Conservation (phyloP, 345 rosid species). For the Citrus inodora region DNA sequence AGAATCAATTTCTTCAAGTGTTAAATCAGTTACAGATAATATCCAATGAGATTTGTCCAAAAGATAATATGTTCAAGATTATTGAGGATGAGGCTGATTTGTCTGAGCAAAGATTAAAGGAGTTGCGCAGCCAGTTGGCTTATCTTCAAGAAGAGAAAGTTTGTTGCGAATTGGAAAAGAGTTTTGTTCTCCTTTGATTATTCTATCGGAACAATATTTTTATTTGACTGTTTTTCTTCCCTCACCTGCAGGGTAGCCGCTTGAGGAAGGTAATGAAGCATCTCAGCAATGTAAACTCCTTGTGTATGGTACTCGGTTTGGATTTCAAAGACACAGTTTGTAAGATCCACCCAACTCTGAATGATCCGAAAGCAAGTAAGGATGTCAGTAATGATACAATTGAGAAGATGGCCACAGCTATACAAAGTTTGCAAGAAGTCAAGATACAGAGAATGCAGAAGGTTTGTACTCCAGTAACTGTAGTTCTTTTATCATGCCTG, state of each 20-base stretch:
- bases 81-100: constrained; percentile 45
- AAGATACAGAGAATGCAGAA: constrained; percentile 57
- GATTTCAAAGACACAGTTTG: constrained; percentile 37
- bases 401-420: constrained; percentile 43
- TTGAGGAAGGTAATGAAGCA: constrained; percentile 41
- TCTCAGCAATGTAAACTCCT: constrained; percentile 36
- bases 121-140: constrained; percentile 34
- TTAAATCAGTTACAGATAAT: constrained; percentile 36
- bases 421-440: constrained; percentile 39
- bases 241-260: constrained; percentile 38
- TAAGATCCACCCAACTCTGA: constrained; percentile 48
- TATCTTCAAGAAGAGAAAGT: constrained; percentile 66
- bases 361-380: constrained; percentile 31
- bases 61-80: constrained; percentile 26
- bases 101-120: constrained; percentile 51
- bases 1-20: constrained; percentile 43
- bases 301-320: constrained; percentile 62
- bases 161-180: background rate
- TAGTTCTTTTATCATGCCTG: background rate
- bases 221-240: background rate
- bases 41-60: constrained; percentile 45
- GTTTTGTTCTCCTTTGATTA: background rate
- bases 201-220: background rate
- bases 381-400: constrained; percentile 46
- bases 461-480: constrained; percentile 31